Conservation (phyloP, 768 basidiomycete species). For the Phlegmacium glaucopus region DNA sequence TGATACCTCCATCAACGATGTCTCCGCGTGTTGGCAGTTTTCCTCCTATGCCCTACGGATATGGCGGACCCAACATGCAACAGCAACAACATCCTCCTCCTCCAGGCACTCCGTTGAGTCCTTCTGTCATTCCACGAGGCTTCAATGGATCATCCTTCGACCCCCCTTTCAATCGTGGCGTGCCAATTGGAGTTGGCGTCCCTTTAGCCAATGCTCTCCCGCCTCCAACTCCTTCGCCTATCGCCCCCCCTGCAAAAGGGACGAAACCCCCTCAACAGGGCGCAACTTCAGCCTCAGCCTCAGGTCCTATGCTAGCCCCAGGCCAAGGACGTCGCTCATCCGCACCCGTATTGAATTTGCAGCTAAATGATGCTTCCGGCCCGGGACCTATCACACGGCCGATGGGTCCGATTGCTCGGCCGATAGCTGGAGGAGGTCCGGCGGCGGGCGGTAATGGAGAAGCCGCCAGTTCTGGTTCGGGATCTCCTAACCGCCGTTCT, state of each 20-base stretch:
- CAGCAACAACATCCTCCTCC: slow-evolving; percentile 34
- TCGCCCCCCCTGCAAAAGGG: slow-evolving; percentile 47
- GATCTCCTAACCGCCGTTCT: slow-evolving; percentile 48
- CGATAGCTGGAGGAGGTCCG: slow-evolving; percentile 28
- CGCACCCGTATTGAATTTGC: slow-evolving; percentile 14
- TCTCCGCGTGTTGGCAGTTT: slow-evolving; percentile 55
- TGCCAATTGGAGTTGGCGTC: slow-evolving; percentile 30
- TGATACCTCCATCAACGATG: slow-evolving; percentile 41
- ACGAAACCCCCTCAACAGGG: slow-evolving; percentile 29
- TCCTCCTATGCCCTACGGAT: slow-evolving; percentile 51
- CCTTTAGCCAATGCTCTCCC: slow-evolving; percentile 16
- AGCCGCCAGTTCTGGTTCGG: slow-evolving; percentile 60
- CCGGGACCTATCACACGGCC: slow-evolving; percentile 59
- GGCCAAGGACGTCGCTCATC: slow-evolving; percentile 48
- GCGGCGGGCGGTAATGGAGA: slow-evolving; percentile 4
- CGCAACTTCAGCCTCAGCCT: slow-evolving; percentile 28
- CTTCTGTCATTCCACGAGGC: slow-evolving; percentile 51
- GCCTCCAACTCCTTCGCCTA: slow-evolving; percentile 40
- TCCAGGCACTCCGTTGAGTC: slow-evolving; percentile 39
- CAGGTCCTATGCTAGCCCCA: slow-evolving; percentile 38
- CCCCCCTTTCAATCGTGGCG: slow-evolving; percentile 40
- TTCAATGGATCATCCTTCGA: slow-evolving; percentile 57
- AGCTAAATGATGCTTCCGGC: slow-evolving; percentile 27
- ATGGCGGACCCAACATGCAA: slow-evolving; percentile 42
- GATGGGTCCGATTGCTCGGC: slow-evolving; percentile 65